Conservation (phyloP, 805 yeast genomes). For the Yamadazyma paraphyllophila region DNA sequence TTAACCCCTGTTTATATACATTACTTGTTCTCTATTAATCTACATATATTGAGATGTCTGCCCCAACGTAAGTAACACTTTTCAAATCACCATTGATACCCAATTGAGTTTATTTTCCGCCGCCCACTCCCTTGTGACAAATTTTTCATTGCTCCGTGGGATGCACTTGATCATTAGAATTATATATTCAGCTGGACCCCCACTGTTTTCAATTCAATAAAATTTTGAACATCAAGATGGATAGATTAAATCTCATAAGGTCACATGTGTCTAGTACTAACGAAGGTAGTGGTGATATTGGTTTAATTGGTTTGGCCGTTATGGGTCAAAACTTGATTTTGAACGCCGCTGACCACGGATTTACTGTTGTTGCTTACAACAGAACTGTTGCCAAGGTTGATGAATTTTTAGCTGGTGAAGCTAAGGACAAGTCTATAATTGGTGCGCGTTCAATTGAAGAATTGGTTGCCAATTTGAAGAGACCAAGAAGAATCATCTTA, state of each 20-base stretch:
- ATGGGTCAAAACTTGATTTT: constrained; percentile 98
- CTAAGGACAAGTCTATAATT: constrained; percentile 93
- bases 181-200: neutral
- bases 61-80: constrained; percentile 41
- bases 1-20: neutral
- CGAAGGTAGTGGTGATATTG: constrained; percentile 79
- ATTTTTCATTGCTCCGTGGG: constrained; percentile 3
- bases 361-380: constrained; percentile 97
- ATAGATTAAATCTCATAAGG: constrained; percentile 1
- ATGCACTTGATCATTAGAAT: neutral
- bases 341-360: constrained; percentile 98
- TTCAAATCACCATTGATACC: neutral
- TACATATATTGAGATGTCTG: constrained; percentile 24
- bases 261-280: constrained; percentile 1
- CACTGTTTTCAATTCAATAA: neutral
- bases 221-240: neutral
- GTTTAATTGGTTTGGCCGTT: constrained; percentile 98
- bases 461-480: constrained; percentile 82
- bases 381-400: constrained; percentile 96
- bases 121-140: neutral
- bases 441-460: constrained; percentile 95
- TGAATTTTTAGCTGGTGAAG: constrained; percentile 88
- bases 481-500: constrained; percentile 93
- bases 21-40: constrained; percentile 1
- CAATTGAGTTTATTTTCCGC: neutral